phyloP scores from a whole-genome alignment of 2,329 filamentous ascomycete genomes.

The Botrytis deweyae region DNA sequence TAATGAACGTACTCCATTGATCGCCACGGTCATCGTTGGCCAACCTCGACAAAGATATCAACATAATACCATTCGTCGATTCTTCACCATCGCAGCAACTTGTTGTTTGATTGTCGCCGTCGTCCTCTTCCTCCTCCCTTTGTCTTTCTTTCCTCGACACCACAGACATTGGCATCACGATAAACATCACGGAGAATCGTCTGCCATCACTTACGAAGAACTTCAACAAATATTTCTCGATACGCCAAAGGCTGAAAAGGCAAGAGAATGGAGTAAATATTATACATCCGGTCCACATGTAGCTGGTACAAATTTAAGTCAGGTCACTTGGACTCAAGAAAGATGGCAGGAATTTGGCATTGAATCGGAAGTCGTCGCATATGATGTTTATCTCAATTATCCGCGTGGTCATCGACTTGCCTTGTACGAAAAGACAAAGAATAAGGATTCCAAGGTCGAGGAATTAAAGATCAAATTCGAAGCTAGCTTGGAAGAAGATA shows the following conservation, averaged over 20 bases:
- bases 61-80: conserved; percentile 61
- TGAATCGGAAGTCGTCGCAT: conserved; percentile 61
- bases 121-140: conserved; percentile 47
- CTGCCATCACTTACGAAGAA: conserved; percentile 47
- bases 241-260: conserved; percentile 56
- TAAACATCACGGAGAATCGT: conserved; percentile 20
- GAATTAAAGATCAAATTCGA: conserved; percentile 70
- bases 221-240: conserved; percentile 57
- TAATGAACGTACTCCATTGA: conserved; percentile 61
- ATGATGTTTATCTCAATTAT: conserved; percentile 78
- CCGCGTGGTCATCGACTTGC: conserved; percentile 69
- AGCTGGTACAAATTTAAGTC: conserved; percentile 74
- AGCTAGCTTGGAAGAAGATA: conserved; percentile 79
- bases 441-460: conserved; percentile 44
- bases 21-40: conserved; percentile 60
- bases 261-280: conserved; percentile 72
- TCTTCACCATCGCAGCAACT: conserved; percentile 62
- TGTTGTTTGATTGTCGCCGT: conserved; percentile 49
- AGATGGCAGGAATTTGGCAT: conserved; percentile 73
- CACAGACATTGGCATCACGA: conserved; percentile 41
- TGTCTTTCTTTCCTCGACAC: conserved; percentile 44
- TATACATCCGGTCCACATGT: conserved; percentile 76
- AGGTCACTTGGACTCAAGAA: conserved; percentile 69
- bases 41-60: conserved; percentile 54
- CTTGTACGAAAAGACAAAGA: conserved; percentile 54